Conservation (phyloP, 208 protist genomes). For the Naegleria lovaniensis region DNA sequence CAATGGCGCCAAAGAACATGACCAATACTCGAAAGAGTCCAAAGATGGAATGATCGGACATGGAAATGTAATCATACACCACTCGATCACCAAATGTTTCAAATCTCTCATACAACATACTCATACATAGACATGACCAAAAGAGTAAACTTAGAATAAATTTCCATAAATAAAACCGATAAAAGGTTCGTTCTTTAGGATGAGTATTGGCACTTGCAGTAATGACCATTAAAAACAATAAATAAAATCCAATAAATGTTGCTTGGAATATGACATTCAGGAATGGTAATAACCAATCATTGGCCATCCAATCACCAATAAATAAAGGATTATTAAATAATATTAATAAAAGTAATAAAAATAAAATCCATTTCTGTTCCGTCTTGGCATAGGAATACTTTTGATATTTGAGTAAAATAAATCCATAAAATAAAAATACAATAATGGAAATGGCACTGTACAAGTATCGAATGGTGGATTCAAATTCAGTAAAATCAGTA, state of each 20-base stretch:
- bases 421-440: neutral
- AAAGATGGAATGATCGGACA: neutral
- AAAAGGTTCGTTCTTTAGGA: neutral
- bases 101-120: neutral
- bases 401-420: neutral
- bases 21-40: neutral
- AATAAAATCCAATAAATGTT: neutral
- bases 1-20: neutral
- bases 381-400: neutral
- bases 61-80: neutral
- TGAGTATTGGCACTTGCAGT: neutral
- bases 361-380: conserved; percentile 19
- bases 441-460: neutral
- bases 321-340: conserved; percentile 25
- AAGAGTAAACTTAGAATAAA: neutral
- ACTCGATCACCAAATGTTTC: neutral
- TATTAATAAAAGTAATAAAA: neutral
- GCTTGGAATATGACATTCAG: conserved; percentile 13
- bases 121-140: neutral
- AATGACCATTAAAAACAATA: conserved; percentile 16
- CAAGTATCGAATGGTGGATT: neutral
- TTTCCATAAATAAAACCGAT: neutral
- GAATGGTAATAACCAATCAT: neutral
- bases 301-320: neutral
- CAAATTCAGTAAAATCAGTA: neutral